Conservation (phyloP, 225 moss, liverwort and hornwort genomes). For the Pseudisothecium myosuroides region DNA sequence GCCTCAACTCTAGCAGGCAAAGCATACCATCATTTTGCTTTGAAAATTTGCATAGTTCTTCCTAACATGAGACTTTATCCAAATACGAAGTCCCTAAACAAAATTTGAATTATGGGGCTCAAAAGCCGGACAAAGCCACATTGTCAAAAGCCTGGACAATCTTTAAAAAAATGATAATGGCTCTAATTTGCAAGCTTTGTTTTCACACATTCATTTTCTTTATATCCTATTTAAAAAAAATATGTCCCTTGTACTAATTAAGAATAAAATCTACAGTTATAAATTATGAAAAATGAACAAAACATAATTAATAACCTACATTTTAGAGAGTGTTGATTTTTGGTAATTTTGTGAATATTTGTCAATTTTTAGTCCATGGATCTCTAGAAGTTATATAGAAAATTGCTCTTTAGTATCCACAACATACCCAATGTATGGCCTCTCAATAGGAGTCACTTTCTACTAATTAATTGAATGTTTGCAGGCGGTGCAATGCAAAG, state of each 20-base stretch:
- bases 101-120: background rate
- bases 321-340: background rate
- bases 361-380: background rate
- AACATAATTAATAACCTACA: background rate
- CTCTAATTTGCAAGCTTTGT: too few species aligned
- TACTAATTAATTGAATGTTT: too few species aligned
- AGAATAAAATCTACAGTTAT: background rate
- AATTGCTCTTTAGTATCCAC: background rate
- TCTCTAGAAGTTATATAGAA: background rate
- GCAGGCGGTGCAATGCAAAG: too few species aligned
- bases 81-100: background rate
- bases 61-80: too few species aligned
- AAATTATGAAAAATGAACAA: background rate
- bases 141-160: accelerated
- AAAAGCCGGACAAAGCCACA: accelerated
- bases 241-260: background rate
- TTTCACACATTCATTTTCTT: background rate
- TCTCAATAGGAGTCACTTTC: background rate
- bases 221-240: accelerated
- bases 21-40: too few species aligned
- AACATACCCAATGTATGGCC: background rate
- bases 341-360: accelerated
- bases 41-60: too few species aligned
- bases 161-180: background rate
- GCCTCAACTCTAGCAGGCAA: too few species aligned